Percentiles rank a stretch among this genome's conserved stretches.
phyloP scores from a whole-genome alignment of 1,139 yeast genomes.

The Geotrichum carabidarum region DNA sequence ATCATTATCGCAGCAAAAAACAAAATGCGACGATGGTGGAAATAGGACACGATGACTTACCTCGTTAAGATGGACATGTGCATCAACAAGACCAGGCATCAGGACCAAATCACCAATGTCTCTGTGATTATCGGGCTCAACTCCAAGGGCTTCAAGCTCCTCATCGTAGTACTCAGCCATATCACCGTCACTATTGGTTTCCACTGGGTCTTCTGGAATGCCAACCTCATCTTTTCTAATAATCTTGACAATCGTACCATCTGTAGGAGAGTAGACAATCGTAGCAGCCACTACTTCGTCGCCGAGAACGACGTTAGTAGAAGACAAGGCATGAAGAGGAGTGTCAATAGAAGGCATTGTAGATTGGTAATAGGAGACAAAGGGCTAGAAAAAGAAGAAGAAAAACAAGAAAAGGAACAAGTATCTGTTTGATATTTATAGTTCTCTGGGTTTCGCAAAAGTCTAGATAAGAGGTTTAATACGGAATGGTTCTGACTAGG shows the following conservation, averaged over 20 bases:
- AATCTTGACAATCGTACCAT: slow-evolving; percentile 52
- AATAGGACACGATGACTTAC: background rate
- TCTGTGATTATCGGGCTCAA: slow-evolving; percentile 12
- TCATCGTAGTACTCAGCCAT: background rate
- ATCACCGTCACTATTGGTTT: background rate
- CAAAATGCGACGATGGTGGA: background rate
- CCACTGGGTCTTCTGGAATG: background rate
- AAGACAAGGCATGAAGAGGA: slow-evolving; percentile 49
- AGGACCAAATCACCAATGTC: slow-evolving; percentile 55
- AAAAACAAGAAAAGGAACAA: background rate
- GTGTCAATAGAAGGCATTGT: slow-evolving; percentile 1
- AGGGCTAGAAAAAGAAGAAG: background rate
- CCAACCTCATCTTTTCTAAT: slow-evolving; percentile 2
- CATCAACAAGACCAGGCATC: slow-evolving; percentile 87
- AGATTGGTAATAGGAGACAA: background rate
- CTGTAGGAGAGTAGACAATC: slow-evolving; percentile 52
- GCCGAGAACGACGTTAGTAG: slow-evolving; percentile 55
- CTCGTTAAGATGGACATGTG: slow-evolving; percentile 89
- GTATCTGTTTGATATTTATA: background rate
- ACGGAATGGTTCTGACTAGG: no score
- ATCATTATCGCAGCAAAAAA: background rate
- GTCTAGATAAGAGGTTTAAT: no score
- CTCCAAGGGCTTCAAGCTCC: slow-evolving; percentile 13
- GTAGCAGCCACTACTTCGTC: slow-evolving; percentile 58
- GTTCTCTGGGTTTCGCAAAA: background rate